Percentiles rank a stretch among this genome's conserved stretches.
phyloP scores from a whole-genome alignment of 805 yeast species.

The Cyberlindnera saturnus region DNA sequence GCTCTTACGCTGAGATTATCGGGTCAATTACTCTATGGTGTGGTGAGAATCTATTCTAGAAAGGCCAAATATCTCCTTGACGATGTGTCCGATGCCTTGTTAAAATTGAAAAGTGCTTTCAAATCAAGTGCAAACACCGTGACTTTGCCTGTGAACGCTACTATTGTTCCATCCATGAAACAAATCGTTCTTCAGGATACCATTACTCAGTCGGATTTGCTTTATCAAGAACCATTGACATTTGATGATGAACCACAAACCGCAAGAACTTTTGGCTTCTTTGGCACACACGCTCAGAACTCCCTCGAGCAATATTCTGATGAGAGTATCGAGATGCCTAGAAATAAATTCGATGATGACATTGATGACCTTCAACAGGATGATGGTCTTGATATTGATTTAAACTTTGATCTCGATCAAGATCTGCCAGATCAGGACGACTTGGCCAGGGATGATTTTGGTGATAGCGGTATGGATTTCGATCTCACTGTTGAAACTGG shows the following conservation, averaged over 20 bases:
- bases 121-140: constrained; percentile 38
- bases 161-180: constrained; percentile 53
- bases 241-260: constrained; percentile 23
- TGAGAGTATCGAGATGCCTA: constrained; percentile 61
- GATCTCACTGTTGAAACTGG: constrained; percentile 30
- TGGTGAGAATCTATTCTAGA: constrained; percentile 78
- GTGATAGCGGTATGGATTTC: constrained; percentile 16
- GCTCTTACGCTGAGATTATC: constrained; percentile 75
- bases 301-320: constrained; percentile 31
- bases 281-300: constrained; percentile 13
- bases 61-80: constrained; percentile 79
- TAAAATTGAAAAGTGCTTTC: constrained; percentile 66
- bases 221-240: constrained; percentile 55
- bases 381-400: constrained; percentile 48
- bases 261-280: constrained; percentile 7
- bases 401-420: constrained; percentile 35
- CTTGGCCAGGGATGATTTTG: constrained; percentile 1
- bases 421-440: constrained; percentile 2
- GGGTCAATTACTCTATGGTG: constrained; percentile 82
- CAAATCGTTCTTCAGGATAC: constrained; percentile 67
- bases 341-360: constrained; percentile 34
- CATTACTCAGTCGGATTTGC: constrained; percentile 69
- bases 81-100: constrained; percentile 73
- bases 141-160: constrained; percentile 53
- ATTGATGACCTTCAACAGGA: constrained; percentile 26